Conservation (phyloP, 2,329 filamentous ascomycete genomes). For the Verticillium albo-atrum region DNA sequence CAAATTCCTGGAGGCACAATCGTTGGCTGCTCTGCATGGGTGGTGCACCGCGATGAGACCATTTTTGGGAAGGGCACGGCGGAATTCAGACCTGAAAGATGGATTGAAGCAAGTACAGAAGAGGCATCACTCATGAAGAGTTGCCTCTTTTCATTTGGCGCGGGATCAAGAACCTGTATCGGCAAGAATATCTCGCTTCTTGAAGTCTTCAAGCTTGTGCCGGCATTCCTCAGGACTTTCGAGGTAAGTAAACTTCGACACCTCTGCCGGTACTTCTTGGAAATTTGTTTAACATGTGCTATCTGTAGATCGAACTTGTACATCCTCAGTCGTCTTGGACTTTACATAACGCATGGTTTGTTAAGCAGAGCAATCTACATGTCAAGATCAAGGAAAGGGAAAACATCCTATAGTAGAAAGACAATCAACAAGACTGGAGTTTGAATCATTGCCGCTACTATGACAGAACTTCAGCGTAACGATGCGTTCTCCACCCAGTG, state of each 20-base stretch:
- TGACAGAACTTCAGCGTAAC: too few species aligned
- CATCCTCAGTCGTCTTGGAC: neutral
- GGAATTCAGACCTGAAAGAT: neutral
- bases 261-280: too few species aligned
- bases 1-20: constrained; percentile 1
- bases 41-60: neutral
- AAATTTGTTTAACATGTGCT: neutral
- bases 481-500: too few species aligned
- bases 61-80: neutral
- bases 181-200: constrained; percentile 4
- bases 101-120: neutral
- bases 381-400: constrained; percentile 1
- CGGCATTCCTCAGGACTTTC: neutral
- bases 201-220: constrained; percentile 3
- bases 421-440: neutral
- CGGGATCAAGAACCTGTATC: constrained; percentile 1
- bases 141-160: constrained; percentile 2
- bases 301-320: neutral
- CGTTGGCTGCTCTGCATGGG: constrained; percentile 1
- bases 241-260: neutral
- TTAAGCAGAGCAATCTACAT: neutral
- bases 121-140: neutral
- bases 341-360: constrained; percentile 1
- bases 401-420: neutral
- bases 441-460: neutral